Base-by-base conservation (phyloP, 345 rosid species). In the Eutrema yunnanense region DNA sequence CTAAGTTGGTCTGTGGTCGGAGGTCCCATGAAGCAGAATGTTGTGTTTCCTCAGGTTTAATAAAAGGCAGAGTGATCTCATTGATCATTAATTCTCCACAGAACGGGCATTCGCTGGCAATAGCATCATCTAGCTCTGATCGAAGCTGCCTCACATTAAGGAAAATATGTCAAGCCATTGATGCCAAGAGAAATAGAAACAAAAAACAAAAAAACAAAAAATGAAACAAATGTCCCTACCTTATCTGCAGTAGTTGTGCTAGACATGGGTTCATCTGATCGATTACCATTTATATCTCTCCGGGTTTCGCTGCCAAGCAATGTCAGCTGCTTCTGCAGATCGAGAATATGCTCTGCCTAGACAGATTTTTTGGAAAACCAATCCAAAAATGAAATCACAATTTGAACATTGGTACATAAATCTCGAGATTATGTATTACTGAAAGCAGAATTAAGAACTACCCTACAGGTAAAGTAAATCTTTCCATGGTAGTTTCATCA, bases 11-110 rank as follows among this genome's bases (percentile, higher is more conserved):
- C 19, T 77, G 84, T 6, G 96, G 85, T 74, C 78, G 87, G 69
- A 90, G 88, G 79, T 92, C 96, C 99, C 99, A 95, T 3, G 96
- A 95, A 61, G 80, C 48, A 30, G 85, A 85, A 73, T 83, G 85
- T 10, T 49, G 84, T 40, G 88, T 81, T 83, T 95, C 97, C 72
- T 90, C 96, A 0, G 88, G 83, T 37, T 78, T 75, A 44, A 95
- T 80, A 69, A 92, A 95, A 50, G 97, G 89, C 69, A 84, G 73
- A 51, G 83, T 78, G 75, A 95, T 89, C 81, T 95, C 96, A 16
- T 81, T 71, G 79, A 95, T 90, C 95, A 95, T 92, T 82, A 95
- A 76, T 32, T 92, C 99, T 7, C 98, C 96, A 61, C 99, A 95
- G 69, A 92, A 95, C 2, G 99, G 97, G 71, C 99, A 92, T 78